These are phyloP conservation scores for Tetrahymena thermophila DNA, from an alignment of 73 alveolate species.

Conservation along the genomic window DNA sequence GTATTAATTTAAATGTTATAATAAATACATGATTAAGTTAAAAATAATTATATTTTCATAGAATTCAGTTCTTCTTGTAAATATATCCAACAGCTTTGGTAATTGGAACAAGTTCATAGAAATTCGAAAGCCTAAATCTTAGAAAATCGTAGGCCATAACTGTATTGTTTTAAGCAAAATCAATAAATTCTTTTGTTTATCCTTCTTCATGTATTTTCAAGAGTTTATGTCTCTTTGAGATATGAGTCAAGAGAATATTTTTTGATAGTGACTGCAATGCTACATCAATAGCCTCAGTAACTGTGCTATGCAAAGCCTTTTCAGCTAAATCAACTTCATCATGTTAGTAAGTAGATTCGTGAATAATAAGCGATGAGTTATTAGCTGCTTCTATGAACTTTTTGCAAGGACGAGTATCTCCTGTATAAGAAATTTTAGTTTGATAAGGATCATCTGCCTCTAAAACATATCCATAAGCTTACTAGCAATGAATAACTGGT, in stretches of 20 bases:
- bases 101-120: not conserved
- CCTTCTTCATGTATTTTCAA: not conserved
- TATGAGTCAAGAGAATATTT: not conserved
- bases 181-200: not conserved
- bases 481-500: not conserved
- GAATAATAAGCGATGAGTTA: not conserved
- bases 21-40: not conserved
- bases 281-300: not conserved
- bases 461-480: not conserved
- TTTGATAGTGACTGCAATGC: not conserved
- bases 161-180: not conserved
- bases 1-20: too few relatives aligned
- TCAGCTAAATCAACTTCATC: not conserved
- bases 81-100: not conserved
- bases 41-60: not conserved
- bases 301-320: not conserved
- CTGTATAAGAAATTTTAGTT: not conserved
- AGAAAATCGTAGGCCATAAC: not conserved
- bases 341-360: not conserved
- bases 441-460: not conserved
- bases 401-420: not conserved
- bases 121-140: not conserved
- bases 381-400: not conserved
- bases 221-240: not conserved
- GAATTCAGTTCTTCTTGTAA: not conserved